Conservation (phyloP, 2,329 filamentous ascomycete species). For the Phyllosticta ampelicida region DNA sequence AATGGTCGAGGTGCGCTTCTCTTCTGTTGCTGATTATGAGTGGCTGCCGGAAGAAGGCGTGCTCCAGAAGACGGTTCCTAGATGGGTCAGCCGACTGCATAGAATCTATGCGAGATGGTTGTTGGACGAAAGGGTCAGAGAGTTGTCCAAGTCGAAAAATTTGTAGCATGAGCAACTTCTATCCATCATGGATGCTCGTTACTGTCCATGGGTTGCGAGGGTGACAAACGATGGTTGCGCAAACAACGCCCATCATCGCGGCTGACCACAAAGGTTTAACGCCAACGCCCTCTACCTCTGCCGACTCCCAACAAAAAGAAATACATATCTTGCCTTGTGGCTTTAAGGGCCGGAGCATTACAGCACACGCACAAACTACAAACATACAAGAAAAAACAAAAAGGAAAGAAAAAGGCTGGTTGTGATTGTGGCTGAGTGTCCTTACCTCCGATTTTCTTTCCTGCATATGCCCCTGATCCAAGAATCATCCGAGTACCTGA, state of each 20-base stretch:
- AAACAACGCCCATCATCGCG: not conserved
- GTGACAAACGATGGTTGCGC: not conserved
- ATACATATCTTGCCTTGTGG: not conserved
- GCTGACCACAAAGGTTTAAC: not conserved
- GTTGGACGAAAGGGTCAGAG: conserved; percentile 4
- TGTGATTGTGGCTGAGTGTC: not conserved
- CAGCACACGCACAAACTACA: too few species aligned
- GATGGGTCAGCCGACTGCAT: conserved; percentile 1
- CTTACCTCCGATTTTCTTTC: not conserved
- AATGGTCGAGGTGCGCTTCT: conserved; percentile 6
- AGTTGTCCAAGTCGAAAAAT: not conserved
- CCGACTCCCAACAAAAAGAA: not conserved
- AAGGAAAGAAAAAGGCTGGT: not conserved
- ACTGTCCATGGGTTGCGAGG: not conserved
- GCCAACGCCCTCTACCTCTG: not conserved
- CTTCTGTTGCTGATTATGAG: conserved; percentile 5
- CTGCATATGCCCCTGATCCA: not conserved
- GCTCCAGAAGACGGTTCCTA: conserved; percentile 4
- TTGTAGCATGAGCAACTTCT: not conserved
- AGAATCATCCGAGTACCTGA: not conserved
- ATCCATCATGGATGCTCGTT: not conserved
- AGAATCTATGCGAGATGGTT: conserved; percentile 4
- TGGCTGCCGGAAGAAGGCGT: not conserved
- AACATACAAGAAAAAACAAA: too few species aligned
- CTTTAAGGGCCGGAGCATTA: not conserved